Conservation (phyloP, 163 green algal species). For the Chlamydomonas reinhardtii region DNA sequence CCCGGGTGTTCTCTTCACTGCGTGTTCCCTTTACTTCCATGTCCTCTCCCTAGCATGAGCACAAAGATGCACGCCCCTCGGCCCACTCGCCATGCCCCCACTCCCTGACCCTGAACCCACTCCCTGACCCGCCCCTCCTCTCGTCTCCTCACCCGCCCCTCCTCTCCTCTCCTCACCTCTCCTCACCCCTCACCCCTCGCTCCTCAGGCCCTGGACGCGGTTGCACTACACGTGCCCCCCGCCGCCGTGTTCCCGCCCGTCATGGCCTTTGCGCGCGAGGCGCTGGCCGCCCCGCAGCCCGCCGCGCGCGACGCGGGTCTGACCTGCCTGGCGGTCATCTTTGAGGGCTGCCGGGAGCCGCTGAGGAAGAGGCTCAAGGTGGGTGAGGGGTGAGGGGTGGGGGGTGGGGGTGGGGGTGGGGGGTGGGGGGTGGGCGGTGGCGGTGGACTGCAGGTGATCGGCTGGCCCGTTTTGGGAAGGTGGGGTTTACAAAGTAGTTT, state of each 20-base stretch:
- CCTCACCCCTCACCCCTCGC: background rate
- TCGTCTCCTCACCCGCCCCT: background rate
- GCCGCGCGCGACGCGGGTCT: slow-evolving; percentile 64
- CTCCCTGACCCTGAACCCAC: too few relatives aligned
- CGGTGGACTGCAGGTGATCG: too few relatives aligned
- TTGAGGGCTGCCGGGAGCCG: slow-evolving; percentile 76
- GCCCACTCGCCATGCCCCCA: too few relatives aligned
- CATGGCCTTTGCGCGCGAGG: slow-evolving; percentile 58
- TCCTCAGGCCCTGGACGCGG: slow-evolving; percentile 69
- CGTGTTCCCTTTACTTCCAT: too few relatives aligned
- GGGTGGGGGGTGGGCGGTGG: too few relatives aligned
- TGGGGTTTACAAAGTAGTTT: too few relatives aligned
- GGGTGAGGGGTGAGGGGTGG: background rate
- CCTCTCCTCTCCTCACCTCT: too few relatives aligned
- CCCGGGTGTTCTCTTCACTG: too few relatives aligned
- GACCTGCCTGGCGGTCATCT: slow-evolving; percentile 66
- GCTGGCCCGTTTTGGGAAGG: too few relatives aligned
- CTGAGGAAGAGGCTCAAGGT: slow-evolving; percentile 60
- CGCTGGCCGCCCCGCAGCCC: slow-evolving; percentile 45
- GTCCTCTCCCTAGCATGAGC: too few relatives aligned
- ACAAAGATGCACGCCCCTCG: too few relatives aligned
- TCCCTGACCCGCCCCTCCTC: too few relatives aligned
- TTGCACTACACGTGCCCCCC: slow-evolving; percentile 71
- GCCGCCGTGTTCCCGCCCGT: slow-evolving; percentile 4
- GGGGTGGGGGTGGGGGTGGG: background rate